Evolutionary conservation across 2,329 filamentous ascomycete genomes (phyloP).

Genomic region (Fusarium sp.): DNA sequence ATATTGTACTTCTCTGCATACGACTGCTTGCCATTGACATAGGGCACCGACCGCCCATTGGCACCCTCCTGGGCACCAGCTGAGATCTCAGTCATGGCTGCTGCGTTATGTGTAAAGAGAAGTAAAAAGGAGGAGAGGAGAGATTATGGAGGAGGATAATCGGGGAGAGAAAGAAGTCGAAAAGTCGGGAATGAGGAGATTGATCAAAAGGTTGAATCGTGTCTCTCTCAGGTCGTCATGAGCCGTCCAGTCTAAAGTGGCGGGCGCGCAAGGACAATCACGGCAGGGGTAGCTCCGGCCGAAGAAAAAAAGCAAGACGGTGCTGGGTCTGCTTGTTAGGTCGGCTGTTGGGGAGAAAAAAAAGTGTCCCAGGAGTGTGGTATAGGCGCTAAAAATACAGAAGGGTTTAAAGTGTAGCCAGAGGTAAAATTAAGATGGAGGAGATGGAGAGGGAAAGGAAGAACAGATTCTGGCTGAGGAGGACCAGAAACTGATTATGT

Average conservation of each 20-base stretch:
- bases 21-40: slow-evolving; percentile 69
- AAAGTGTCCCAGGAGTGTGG: slow-evolving; percentile 36
- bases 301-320: slow-evolving; percentile 31
- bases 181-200: slow-evolving; percentile 26
- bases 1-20: slow-evolving; percentile 86
- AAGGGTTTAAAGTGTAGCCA: slow-evolving; percentile 32
- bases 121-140: slow-evolving; percentile 11
- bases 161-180: slow-evolving; percentile 19
- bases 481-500: slow-evolving; percentile 32
- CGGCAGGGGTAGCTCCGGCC: slow-evolving; percentile 46
- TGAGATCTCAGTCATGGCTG: slow-evolving; percentile 62
- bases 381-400: slow-evolving; percentile 47
- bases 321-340: slow-evolving; percentile 27
- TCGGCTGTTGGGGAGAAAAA: slow-evolving; percentile 35
- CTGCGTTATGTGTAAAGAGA: slow-evolving; percentile 38
- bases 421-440: slow-evolving; percentile 33
- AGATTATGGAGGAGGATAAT: slow-evolving; percentile 29
- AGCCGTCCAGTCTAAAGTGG: slow-evolving; percentile 40
- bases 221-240: slow-evolving; percentile 46
- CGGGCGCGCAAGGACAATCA: slow-evolving; percentile 32
- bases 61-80: slow-evolving; percentile 54
- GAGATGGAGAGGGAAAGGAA: slow-evolving; percentile 25
- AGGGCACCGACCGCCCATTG: slow-evolving; percentile 63
- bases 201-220: slow-evolving; percentile 34
- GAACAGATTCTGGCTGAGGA: slow-evolving; percentile 26